These are phyloP conservation scores for Betula pendula DNA, from an alignment of 306 rosid species.

Conservation along the genomic window DNA sequence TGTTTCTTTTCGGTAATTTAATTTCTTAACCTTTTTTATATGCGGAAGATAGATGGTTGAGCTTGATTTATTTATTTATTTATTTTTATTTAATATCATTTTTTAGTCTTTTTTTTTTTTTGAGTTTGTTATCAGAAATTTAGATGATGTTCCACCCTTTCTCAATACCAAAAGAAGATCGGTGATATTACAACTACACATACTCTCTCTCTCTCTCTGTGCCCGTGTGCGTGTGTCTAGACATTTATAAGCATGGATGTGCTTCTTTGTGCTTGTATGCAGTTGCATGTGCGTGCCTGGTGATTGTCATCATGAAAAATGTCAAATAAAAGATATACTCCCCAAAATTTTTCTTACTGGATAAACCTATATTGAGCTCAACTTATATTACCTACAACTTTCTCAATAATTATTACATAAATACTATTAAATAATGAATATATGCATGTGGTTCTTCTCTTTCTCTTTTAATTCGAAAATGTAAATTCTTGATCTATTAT, in stretches of 20 bases:
- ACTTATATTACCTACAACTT: neutral
- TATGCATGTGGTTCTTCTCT: neutral
- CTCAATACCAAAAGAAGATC: neutral
- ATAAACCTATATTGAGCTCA: neutral
- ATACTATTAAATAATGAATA: neutral
- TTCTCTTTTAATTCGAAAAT: neutral
- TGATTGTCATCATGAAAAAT: neutral
- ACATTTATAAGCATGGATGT: neutral
- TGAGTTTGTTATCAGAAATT: neutral
- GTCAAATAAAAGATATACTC: neutral
- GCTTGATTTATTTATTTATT: neutral
- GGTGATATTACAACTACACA: neutral
- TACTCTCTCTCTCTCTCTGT: neutral
- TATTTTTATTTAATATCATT: neutral
- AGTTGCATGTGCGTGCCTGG: neutral
- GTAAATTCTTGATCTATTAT: neutral
- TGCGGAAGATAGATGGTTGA: neutral
- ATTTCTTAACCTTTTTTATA: neutral
- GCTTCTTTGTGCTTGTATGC: neutral
- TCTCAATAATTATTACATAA: neutral
- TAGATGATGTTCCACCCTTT: neutral
- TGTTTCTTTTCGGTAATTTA: neutral
- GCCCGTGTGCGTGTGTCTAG: neutral
- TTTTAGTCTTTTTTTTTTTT: neutral
- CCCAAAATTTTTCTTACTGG: neutral